Percentiles rank a stretch among this genome's conserved stretches.
Conservation (phyloP, 495 filamentous ascomycete species). For the Aspergillus saccharolyticus region DNA sequence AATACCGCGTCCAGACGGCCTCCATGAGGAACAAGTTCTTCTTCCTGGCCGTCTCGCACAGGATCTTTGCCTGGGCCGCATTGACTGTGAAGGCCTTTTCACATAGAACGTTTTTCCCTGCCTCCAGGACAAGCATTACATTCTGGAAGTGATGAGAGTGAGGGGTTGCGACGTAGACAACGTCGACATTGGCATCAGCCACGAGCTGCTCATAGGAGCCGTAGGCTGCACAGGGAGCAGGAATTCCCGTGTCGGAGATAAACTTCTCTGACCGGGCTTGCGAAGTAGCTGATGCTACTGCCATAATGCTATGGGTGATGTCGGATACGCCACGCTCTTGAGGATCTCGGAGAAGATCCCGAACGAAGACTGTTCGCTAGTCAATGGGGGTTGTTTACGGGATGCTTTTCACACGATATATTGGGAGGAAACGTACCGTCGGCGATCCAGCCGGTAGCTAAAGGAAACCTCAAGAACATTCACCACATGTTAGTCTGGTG, state of each 20-base stretch:
- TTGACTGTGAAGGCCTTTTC: constrained; percentile 94
- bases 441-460: constrained; percentile 76
- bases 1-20: constrained; percentile 92
- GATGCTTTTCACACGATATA: neutral
- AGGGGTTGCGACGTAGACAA: constrained; percentile 89
- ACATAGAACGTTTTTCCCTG: constrained; percentile 84
- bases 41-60: constrained; percentile 65
- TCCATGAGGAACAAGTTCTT: constrained; percentile 96
- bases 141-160: constrained; percentile 97
- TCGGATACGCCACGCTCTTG: constrained; percentile 64
- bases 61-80: constrained; percentile 69
- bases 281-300: constrained; percentile 77
- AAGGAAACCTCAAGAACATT: constrained; percentile 1
- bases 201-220: constrained; percentile 77
- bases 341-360: constrained; percentile 79
- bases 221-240: constrained; percentile 65
- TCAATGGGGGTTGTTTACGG: neutral
- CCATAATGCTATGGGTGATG: constrained; percentile 71
- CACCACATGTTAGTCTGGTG: constrained; percentile 14
- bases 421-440: constrained; percentile 45
- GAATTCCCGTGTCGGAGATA: constrained; percentile 60
- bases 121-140: constrained; percentile 70
- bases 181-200: constrained; percentile 71
- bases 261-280: constrained; percentile 64
- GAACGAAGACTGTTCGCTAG: constrained; percentile 59